Base-by-base conservation (phyloP, 1,139 yeast genomes). In the Sugiyamaella paludigena region DNA sequence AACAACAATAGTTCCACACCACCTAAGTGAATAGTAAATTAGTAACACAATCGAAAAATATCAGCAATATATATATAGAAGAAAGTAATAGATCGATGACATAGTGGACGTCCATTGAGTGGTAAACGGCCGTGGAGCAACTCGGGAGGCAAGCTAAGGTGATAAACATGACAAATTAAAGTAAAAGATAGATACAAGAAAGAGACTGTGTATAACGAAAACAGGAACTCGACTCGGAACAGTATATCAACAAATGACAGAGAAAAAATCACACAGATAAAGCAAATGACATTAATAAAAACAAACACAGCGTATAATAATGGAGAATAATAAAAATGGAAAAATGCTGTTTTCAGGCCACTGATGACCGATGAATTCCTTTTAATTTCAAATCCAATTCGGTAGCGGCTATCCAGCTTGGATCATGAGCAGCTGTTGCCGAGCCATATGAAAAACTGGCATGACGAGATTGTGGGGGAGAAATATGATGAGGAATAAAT, bases 401-500 rank as follows among this genome's bases (percentile, higher is more conserved):
- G 13, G 35, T 40, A n/a, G 49, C 49, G 7, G 51, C 51, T 28
- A 48, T 8, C 36, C 29, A 31, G 12, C 51, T 43, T 10, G 51
- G 51, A 15, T 40, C 49, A 29, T 39, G 47, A 26, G 48, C 51
- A 19, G 51, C 47, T 29, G 48, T 44, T 27, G 47, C 51, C 10
- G 43, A 37, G 9, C 51, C 53, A 10, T 30, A 39, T 2, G 48
- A 40, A 26, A 50, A 39, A 31, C 46, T 39, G 36, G 48, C 50
- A 27, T 45, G 49, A 19, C 52, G 51, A 12, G 52, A 45, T 31
- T 52, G 51, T 10, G 55, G 53, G 2, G 55, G 54, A 16, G 54
- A 51, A 24, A 43, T 45, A 34, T 47, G 52, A 40, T 52, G 58
- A 15, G 58, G 58, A 16, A 55, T 54, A 29, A 35, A 49, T 32